Conservation (phyloP, 768 basidiomycete genomes). For the Kwoniella shandongensis region DNA sequence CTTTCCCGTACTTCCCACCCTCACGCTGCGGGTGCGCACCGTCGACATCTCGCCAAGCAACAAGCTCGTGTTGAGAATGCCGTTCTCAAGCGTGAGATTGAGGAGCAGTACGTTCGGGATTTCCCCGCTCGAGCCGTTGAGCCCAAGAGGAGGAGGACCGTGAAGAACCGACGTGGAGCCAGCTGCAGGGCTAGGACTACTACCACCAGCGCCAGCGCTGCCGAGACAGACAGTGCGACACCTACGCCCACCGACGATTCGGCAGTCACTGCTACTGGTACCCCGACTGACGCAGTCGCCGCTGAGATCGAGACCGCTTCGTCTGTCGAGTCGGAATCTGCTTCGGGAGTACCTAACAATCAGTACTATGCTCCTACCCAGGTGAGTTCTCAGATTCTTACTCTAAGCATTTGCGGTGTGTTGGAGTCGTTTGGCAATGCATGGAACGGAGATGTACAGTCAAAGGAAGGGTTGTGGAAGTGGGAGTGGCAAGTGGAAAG, state of each 20-base stretch:
- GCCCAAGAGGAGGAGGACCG: slow-evolving; percentile 7
- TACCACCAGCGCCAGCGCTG: background rate
- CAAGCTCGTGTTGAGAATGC: slow-evolving; percentile 19
- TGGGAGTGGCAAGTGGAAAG: too few relatives aligned
- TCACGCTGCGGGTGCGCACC: slow-evolving; percentile 18
- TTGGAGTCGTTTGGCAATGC: too few relatives aligned
- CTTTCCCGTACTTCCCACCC: slow-evolving; percentile 15
- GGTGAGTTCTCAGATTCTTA: background rate
- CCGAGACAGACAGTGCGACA: background rate
- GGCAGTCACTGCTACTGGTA: slow-evolving; percentile 17
- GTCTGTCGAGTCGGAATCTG: background rate
- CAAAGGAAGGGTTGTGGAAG: background rate
- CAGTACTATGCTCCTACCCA: background rate
- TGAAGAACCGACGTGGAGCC: slow-evolving; percentile 5
- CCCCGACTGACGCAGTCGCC: slow-evolving; percentile 8
- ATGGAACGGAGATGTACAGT: too few relatives aligned
- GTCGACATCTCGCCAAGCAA: slow-evolving; percentile 18
- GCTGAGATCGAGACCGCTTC: slow-evolving; percentile 13
- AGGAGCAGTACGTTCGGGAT: background rate
- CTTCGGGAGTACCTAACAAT: background rate
- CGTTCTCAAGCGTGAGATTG: slow-evolving; percentile 11
- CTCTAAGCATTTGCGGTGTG: too few relatives aligned
- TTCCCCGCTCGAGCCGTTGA: background rate
- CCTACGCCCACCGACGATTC: slow-evolving; percentile 2
- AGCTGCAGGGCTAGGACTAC: slow-evolving; percentile 13